Base-by-base conservation (phyloP, 495 filamentous ascomycete species). In the Penicillium roqueforti region DNA sequence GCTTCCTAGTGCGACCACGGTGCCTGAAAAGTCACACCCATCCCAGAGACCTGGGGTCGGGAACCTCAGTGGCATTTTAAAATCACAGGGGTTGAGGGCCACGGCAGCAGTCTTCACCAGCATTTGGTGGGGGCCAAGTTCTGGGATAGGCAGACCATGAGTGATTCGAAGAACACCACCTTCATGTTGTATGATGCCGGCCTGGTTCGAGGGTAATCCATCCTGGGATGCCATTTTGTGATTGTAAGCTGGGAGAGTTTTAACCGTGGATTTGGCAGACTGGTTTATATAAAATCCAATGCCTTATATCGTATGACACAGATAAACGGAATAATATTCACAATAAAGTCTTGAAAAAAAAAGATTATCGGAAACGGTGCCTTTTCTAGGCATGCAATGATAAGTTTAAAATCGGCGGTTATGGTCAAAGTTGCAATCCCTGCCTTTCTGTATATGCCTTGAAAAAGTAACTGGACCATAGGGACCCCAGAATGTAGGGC, bases 1-100 rank as follows among this genome's bases (percentile, higher is more conserved):
- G 10, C 37, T 58, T n/a, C 64, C 64, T 0, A 67, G 11, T 5
- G 65, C 61, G 14, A 72, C 68, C 0, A 80, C 65, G 0, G 55
- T 60, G 1, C 78, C 78, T 3, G 74, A 62, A 49, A 67, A 80
- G 48, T 81, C 78, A 54, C 64, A 74, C 1, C 77, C 77, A 50
- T 64, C 52, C 47, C 65, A 58, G 4, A 61, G 67, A 2, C 75
- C 76, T 2, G 61, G 64, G 1, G 47, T 60, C 0, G 72, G 59
- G 14, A 75, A 69, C 5, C 58, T 49, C 16, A 59, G 55, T 9
- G 64, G 57, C 62, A 76, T 73, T 40, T 80, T 81, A 45, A 51
- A 69, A 56, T 80, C 76, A 29, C 55, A 67, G 0, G 76, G 76
- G 52, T 80, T 82, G 6, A 82, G 53, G 2, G 71, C 72, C 9